Conservation (phyloP, 495 filamentous ascomycete species). For the Xylaria flabelliformis region DNA sequence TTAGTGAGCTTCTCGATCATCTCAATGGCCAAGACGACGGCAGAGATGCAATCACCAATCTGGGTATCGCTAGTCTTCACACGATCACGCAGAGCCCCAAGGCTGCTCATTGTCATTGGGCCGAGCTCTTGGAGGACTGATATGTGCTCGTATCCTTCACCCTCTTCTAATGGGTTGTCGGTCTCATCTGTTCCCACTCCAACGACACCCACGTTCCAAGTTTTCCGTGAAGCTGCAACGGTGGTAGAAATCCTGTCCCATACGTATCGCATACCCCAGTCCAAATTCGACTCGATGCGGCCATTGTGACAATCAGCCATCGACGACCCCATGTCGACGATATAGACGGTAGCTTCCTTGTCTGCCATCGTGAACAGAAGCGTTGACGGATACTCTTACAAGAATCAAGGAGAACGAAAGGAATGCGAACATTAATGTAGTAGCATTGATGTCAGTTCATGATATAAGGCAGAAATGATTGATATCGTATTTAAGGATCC, state of each 20-base stretch:
- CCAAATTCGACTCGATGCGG: slow-evolving; percentile 80
- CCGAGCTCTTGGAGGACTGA: slow-evolving; percentile 73
- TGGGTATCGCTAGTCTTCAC: slow-evolving; percentile 67
- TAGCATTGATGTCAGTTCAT: slow-evolving; percentile 24
- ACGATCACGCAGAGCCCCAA: slow-evolving; percentile 65
- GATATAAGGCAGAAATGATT: neutral
- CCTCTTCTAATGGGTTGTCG: slow-evolving; percentile 63
- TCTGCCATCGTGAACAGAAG: slow-evolving; percentile 71
- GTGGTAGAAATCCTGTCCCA: slow-evolving; percentile 95
- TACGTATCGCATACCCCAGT: slow-evolving; percentile 90
- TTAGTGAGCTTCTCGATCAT: slow-evolving; percentile 86
- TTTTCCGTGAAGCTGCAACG: slow-evolving; percentile 83
- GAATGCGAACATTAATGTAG: neutral
- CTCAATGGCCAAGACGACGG: slow-evolving; percentile 80
- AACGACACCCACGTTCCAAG: slow-evolving; percentile 77
- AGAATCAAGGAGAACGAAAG: neutral
- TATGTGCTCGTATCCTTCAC: slow-evolving; percentile 78
- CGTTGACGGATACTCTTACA: neutral
- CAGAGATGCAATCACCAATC: slow-evolving; percentile 82
- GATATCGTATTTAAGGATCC: neutral
- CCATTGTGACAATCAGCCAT: slow-evolving; percentile 80
- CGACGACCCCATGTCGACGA: slow-evolving; percentile 83
- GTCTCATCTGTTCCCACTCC: slow-evolving; percentile 84
- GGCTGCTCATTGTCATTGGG: slow-evolving; percentile 72
- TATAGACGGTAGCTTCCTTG: slow-evolving; percentile 92